Evolutionary conservation across 73 alveolate genomes (phyloP), one percentile per base, ranked within the genome.

Genomic region (Paramecium sexaurelia): DNA sequence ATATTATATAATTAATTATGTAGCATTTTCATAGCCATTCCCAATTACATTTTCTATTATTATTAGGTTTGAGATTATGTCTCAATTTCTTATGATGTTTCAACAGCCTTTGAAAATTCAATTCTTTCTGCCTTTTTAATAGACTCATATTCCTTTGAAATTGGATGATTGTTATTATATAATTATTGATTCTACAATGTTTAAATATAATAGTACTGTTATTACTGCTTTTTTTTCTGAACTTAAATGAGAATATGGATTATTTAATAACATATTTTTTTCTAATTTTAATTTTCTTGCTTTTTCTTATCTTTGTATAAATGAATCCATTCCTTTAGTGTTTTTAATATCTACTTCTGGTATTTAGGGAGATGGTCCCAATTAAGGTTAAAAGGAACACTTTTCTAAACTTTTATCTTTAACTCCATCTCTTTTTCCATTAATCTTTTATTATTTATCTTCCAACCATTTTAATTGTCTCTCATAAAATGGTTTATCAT

Each of bases 171-270:
- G 39, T 6, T 78, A n/a, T 29, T 51, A 51, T 17, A 19, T 17
- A 17, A 51, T 51, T 4, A 51, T 51, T 51, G 67, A 29, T n/a
- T 51, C 67, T 51, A 51, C 29, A 4, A 17, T n/a, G 11, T n/a
- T 17, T 51, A 4, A 51, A n/a, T 51, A 51, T 4, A 51, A 51
- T 51, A n/a, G 17, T 51, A 51, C 67, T 51, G 67, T 51, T 13
- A 17, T 2, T 15, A 39, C 55, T 1, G 67, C 90, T 45, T 43
- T 78, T 55, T 78, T 78, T 39, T 78, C 90, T 22, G 61, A 32
- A 45, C 90, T 78, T 39, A 41, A 43, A 15, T 78, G 90, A 78
- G 75, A 41, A 78, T 78, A 78, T 39, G 90, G 90, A 78, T 78
- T 78, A 41, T 78, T 41, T 17, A 78, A 43, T 39, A 78, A 29